These are phyloP conservation scores for Plantago coronopus DNA, from an alignment of 305 asterid species.

Conservation along the genomic window DNA sequence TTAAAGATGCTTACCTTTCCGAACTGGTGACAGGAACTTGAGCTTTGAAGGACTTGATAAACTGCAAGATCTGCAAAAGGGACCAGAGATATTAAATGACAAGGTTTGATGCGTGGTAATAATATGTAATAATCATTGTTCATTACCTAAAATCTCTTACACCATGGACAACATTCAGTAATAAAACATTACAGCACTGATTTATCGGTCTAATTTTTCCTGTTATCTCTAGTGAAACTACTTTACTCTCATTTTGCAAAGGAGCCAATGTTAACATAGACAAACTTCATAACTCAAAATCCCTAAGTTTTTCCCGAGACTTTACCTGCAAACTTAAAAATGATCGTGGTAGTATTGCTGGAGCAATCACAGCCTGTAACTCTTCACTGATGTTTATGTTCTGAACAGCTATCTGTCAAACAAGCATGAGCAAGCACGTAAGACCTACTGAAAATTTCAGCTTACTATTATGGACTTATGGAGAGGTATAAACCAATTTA, in stretches of 20 bases:
- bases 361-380: constrained; percentile 75
- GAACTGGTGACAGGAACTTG: constrained; percentile 55
- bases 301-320: constrained; percentile 1
- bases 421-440: constrained; percentile 6
- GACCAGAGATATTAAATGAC: constrained; percentile 3
- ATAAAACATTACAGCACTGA: background rate
- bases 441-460: constrained; percentile 1
- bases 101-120: background rate
- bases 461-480: constrained; percentile 1
- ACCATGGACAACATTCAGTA: background rate
- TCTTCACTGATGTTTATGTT: constrained; percentile 68
- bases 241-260: background rate
- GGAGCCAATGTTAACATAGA: constrained; percentile 8
- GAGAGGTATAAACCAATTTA: background rate
- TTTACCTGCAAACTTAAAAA: constrained; percentile 77
- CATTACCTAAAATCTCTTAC: background rate
- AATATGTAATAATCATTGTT: background rate
- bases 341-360: constrained; percentile 77
- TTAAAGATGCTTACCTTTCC: constrained; percentile 38
- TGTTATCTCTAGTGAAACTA: background rate
- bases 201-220: background rate
- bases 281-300: background rate
- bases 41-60: constrained; percentile 64
- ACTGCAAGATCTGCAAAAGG: constrained; percentile 59
- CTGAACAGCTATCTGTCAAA: constrained; percentile 62